phyloP scores from a whole-genome alignment of 225 moss, liverwort and hornwort genomes.

The Polytrichum formosum region DNA sequence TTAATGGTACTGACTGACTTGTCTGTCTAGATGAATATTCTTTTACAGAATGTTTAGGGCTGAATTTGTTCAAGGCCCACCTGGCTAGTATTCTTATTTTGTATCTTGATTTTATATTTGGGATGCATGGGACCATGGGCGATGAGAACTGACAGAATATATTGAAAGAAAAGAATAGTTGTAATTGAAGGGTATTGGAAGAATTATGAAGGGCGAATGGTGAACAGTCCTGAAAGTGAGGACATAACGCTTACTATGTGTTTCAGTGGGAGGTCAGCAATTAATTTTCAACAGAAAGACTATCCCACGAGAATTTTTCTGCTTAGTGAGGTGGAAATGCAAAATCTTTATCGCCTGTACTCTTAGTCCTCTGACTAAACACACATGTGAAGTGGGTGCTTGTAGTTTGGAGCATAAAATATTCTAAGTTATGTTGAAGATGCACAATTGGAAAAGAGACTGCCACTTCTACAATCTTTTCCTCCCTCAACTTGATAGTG shows the following conservation, averaged over 20 bases:
- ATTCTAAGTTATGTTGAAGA: background rate
- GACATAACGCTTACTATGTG: too few relatives aligned
- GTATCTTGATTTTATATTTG: background rate
- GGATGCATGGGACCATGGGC: background rate
- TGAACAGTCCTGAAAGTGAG: too few relatives aligned
- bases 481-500: too few relatives aligned
- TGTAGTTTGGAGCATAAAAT: background rate
- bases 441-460: background rate
- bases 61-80: background rate
- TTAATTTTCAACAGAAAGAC: too few relatives aligned
- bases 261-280: too few relatives aligned
- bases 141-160: too few relatives aligned
- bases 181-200: too few relatives aligned
- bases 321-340: too few relatives aligned
- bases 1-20: constrained; percentile 29
- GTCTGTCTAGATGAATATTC: background rate
- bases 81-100: background rate
- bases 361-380: background rate
- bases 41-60: background rate
- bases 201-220: too few relatives aligned
- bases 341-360: too few relatives aligned
- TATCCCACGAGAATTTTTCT: too few relatives aligned
- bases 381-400: background rate
- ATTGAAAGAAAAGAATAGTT: too few relatives aligned
- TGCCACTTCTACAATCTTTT: background rate